Evolutionary conservation across 305 asterid genomes (phyloP).

Genomic region (Rubia peregrina): DNA sequence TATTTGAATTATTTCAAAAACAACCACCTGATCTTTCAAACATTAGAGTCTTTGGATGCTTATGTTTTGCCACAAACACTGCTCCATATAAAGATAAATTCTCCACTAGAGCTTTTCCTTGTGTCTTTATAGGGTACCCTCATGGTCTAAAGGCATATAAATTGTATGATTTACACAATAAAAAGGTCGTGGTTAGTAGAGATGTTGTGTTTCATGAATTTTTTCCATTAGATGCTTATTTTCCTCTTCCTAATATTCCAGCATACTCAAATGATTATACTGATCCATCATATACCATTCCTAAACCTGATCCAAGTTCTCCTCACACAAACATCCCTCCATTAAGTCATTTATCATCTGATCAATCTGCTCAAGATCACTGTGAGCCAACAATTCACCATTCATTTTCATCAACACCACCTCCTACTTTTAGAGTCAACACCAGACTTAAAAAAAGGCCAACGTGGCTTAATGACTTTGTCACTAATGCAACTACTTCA

Average conservation of each 20-base stretch:
- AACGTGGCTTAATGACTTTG: no score
- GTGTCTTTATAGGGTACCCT: neutral
- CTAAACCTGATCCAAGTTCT: no score
- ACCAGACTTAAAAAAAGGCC: no score
- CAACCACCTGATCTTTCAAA: neutral
- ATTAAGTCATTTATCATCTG: no score
- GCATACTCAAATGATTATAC: no score
- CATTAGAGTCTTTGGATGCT: neutral
- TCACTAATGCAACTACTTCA: no score
- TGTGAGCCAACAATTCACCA: no score
- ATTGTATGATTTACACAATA: neutral
- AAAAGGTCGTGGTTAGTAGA: neutral
- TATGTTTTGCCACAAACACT: neutral
- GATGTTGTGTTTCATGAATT: neutral
- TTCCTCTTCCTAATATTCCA: neutral
- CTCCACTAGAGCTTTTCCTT: neutral
- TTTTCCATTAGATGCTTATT: neutral
- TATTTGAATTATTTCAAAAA: neutral
- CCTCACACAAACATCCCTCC: no score
- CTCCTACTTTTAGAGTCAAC: no score
- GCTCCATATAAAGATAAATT: neutral
- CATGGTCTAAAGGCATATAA: neutral
- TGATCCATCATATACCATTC: no score
- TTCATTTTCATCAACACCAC: no score
- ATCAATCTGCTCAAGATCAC: no score